Evolutionary conservation across 1,139 yeast genomes (phyloP).

Genomic region (Kluyveromyces sp.): DNA sequence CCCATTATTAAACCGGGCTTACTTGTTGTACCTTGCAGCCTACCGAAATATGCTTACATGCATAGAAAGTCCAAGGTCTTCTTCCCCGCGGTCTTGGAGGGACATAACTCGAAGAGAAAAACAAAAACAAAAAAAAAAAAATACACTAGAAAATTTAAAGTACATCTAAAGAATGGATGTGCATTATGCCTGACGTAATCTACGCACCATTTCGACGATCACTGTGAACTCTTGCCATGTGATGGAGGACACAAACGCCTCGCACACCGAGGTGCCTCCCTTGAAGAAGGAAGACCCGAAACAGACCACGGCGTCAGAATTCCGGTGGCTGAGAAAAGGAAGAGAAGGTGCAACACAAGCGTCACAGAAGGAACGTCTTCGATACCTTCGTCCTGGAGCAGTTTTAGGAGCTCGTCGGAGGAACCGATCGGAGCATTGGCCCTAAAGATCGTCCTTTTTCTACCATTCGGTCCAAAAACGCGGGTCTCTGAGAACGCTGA

Average conservation of each 20-base stretch:
- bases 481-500: too few species aligned
- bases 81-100: too few species aligned
- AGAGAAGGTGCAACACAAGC: neutral
- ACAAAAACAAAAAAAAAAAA: too few species aligned
- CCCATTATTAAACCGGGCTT: too few species aligned
- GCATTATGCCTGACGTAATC: neutral
- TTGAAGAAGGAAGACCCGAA: slow-evolving; percentile 1
- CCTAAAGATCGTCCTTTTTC: too few species aligned
- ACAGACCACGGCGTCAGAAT: neutral
- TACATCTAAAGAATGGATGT: too few species aligned
- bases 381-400: neutral
- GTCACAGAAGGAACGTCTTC: neutral
- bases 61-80: too few species aligned
- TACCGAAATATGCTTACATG: too few species aligned
- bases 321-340: neutral
- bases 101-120: too few species aligned
- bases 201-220: neutral
- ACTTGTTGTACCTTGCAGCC: too few species aligned
- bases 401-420: neutral
- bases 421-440: neutral
- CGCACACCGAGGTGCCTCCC: neutral
- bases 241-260: neutral
- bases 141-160: too few species aligned
- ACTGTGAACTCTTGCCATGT: neutral
- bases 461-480: too few species aligned